A percentile compares a stretch with the other conserved stretches of the same genome.
These are phyloP conservation scores for Talaromyces sp. DNA, from an alignment of 2,329 filamentous ascomycete genomes.

Conservation along the genomic window DNA sequence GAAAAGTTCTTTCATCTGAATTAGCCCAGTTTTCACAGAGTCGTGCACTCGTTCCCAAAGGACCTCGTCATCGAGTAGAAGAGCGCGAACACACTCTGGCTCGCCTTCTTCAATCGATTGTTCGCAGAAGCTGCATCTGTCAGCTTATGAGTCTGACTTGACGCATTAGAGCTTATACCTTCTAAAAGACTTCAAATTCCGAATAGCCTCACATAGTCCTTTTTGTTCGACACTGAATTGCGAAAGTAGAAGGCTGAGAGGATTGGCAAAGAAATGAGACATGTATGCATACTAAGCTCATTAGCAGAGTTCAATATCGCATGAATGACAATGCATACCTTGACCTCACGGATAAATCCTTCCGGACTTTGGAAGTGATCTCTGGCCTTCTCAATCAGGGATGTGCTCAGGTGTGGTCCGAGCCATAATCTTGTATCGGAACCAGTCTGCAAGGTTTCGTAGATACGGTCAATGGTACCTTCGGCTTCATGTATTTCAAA, in stretches of 20 bases:
- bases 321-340: conserved; percentile 33
- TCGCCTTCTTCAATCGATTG: conserved; percentile 38
- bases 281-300: conserved; percentile 55
- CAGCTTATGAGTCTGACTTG: background rate
- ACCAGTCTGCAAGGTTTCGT: conserved; percentile 36
- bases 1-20: conserved; percentile 38
- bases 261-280: conserved; percentile 62
- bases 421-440: conserved; percentile 46
- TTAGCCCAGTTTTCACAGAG: conserved; percentile 39
- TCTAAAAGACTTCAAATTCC: conserved; percentile 56
- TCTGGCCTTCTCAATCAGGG: conserved; percentile 54
- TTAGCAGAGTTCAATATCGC: background rate
- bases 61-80: conserved; percentile 50
- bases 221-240: conserved; percentile 25
- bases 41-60: conserved; percentile 44
- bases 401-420: conserved; percentile 50
- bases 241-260: conserved; percentile 51
- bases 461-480: conserved; percentile 43
- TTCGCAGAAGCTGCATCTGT: conserved; percentile 37
- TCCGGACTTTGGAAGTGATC: conserved; percentile 60
- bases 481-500: conserved; percentile 53
- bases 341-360: conserved; percentile 51
- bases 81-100: conserved; percentile 34
- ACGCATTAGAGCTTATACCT: conserved; percentile 28
- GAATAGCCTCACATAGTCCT: conserved; percentile 53